A percentile compares a stretch with the other conserved stretches of the same genome.
These are phyloP conservation scores for thale cress (Arabidopsis thaliana) DNA, from an alignment of 345 rosid species.

Conservation along the genomic window DNA sequence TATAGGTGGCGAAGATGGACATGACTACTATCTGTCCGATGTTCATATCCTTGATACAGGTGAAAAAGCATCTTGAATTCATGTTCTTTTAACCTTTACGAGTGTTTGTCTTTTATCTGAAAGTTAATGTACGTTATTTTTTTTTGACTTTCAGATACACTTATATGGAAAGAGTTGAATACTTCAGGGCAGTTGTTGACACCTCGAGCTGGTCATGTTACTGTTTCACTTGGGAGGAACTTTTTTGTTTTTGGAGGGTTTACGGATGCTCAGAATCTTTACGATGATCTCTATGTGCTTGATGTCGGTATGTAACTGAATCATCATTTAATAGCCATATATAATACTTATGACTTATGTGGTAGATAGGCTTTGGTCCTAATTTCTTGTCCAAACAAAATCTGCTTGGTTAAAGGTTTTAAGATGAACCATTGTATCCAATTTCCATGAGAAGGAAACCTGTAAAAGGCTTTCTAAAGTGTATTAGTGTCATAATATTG, in stretches of 20 bases:
- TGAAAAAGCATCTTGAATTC: conserved; percentile 21
- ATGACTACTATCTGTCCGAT: conserved; percentile 91
- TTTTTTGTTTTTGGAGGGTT: conserved; percentile 97
- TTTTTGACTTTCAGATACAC: conserved; percentile 63
- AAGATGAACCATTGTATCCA: conserved; percentile 13
- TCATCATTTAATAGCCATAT: conserved; percentile 9
- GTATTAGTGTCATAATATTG: neutral
- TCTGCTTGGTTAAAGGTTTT: conserved; percentile 13
- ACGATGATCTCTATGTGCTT: conserved; percentile 83
- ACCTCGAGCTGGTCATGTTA: conserved; percentile 97
- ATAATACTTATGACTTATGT: conserved; percentile 1
- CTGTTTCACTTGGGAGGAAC: conserved; percentile 84
- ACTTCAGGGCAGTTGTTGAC: conserved; percentile 79
- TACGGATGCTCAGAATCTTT: conserved; percentile 90
- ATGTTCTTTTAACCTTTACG: conserved; percentile 23
- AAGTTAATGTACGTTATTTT: conserved; percentile 8
- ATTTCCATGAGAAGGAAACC: neutral
- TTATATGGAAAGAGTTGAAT: conserved; percentile 83
- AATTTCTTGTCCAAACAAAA: conserved; percentile 4
- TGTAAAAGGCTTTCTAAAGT: conserved; percentile 16
- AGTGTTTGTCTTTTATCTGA: conserved; percentile 25
- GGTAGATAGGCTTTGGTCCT: conserved; percentile 9
- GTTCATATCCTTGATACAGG: conserved; percentile 97
- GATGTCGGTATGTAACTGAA: conserved; percentile 73
- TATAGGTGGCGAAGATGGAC: conserved; percentile 96